These are phyloP conservation scores for Mrakia hoshinonis DNA, from an alignment of 768 basidiomycete genomes.

Conservation along the genomic window DNA sequence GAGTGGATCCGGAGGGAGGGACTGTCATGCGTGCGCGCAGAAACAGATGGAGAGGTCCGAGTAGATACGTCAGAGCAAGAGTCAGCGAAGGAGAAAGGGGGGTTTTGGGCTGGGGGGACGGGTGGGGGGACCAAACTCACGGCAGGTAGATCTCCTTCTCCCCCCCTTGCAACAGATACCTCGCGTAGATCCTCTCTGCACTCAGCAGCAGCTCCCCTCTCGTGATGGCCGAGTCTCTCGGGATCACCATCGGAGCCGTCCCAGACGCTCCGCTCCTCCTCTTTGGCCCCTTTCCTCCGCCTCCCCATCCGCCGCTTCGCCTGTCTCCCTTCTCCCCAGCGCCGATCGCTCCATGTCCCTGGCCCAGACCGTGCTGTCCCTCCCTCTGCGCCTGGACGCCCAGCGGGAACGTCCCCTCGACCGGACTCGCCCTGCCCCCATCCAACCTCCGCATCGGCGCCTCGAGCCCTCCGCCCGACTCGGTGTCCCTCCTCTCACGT, in stretches of 20 bases:
- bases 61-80: not conserved
- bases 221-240: slow-evolving; percentile 79
- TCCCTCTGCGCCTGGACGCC: slow-evolving; percentile 1
- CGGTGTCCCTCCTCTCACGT: slow-evolving; percentile 11
- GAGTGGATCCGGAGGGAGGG: slow-evolving; percentile 80
- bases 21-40: too few relatives aligned
- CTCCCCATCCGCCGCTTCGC: not conserved
- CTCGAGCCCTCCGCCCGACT: slow-evolving; percentile 13
- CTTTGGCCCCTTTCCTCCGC: slow-evolving; percentile 3
- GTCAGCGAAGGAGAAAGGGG: not conserved
- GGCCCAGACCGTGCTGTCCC: slow-evolving; percentile 11
- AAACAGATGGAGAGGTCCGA: not conserved
- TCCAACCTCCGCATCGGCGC: slow-evolving; percentile 13
- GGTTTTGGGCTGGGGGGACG: too few relatives aligned
- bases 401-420: slow-evolving; percentile 15
- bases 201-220: slow-evolving; percentile 81
- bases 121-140: slow-evolving; percentile 32
- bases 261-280: not conserved
- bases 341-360: not conserved
- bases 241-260: slow-evolving; percentile 74
- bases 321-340: slow-evolving; percentile 2
- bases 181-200: slow-evolving; percentile 90
- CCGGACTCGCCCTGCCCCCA: slow-evolving; percentile 12
- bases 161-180: slow-evolving; percentile 79
- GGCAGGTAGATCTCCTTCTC: slow-evolving; percentile 98